Evolutionary conservation across 2,329 filamentous ascomycete species (phyloP).

Genomic region (Aspergillus niger): DNA sequence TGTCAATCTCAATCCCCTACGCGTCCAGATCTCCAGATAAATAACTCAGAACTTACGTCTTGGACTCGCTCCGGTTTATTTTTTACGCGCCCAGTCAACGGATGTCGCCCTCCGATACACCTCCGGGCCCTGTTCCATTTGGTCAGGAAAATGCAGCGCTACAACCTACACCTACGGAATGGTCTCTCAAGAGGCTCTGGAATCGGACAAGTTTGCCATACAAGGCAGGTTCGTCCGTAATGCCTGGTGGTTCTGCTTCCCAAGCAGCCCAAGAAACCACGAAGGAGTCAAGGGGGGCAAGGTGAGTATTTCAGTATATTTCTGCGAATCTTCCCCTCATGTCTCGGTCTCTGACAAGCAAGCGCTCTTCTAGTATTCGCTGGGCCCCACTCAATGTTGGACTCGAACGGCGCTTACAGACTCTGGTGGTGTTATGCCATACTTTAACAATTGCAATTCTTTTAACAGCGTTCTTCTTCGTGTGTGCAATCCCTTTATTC

Average conservation of each 20-base stretch:
- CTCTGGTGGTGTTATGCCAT: conserved; percentile 74
- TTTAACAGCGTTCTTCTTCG: conserved; percentile 82
- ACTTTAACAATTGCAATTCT: conserved; percentile 69
- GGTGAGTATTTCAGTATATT: neutral
- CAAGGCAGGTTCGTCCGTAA: neutral
- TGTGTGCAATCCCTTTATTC: conserved; percentile 85
- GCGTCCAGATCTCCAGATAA: neutral
- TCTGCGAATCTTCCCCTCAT: too few species aligned
- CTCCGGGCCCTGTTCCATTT: neutral
- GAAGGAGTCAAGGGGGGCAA: neutral
- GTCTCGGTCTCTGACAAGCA: neutral
- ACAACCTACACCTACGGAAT: neutral
- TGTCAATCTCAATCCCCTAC: neutral
- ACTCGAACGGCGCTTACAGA: conserved; percentile 71
- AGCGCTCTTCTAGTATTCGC: conserved; percentile 59
- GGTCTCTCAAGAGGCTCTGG: neutral
- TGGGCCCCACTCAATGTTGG: conserved; percentile 82
- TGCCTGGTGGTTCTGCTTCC: neutral
- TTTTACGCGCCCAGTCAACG: neutral
- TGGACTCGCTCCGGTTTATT: too few species aligned
- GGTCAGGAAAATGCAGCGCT: neutral
- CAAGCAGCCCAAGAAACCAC: neutral
- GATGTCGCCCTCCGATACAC: neutral
- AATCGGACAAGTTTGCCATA: neutral
- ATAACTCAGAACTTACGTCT: too few species aligned